Evolutionary conservation across 495 filamentous ascomycete genomes (phyloP).

Genomic region (Evernia prunastri): DNA sequence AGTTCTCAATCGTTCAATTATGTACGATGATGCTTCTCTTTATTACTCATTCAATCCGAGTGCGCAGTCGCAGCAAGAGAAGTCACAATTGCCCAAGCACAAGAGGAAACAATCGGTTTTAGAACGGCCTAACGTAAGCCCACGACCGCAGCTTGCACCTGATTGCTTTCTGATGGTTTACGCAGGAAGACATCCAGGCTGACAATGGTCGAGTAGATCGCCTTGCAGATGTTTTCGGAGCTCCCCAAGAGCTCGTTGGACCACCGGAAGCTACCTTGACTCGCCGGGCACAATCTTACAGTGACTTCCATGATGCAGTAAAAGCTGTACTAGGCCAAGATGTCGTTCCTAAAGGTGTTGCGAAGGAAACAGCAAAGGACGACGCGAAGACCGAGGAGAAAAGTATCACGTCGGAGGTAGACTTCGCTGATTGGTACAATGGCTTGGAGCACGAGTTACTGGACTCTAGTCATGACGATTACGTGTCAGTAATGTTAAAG

Average conservation of each 20-base stretch:
- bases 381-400: conserved; percentile 32
- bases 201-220: conserved; percentile 39
- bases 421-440: conserved; percentile 58
- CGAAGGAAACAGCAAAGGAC: conserved; percentile 24
- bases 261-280: conserved; percentile 57
- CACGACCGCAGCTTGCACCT: conserved; percentile 23
- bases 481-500: conserved; percentile 54
- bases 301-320: conserved; percentile 63
- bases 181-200: conserved; percentile 38
- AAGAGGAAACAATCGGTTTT: conserved; percentile 58
- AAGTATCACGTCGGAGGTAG: conserved; percentile 45
- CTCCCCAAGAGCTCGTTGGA: conserved; percentile 30
- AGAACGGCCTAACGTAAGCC: conserved; percentile 61
- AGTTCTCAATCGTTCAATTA: conserved; percentile 25
- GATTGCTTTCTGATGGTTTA: conserved; percentile 34
- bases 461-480: conserved; percentile 77
- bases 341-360: conserved; percentile 23
- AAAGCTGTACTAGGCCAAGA: conserved; percentile 48
- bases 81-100: conserved; percentile 37
- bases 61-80: conserved; percentile 41
- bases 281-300: conserved; percentile 67
- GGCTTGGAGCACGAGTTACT: conserved; percentile 59
- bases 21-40: conserved; percentile 72
- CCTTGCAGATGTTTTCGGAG: conserved; percentile 17
- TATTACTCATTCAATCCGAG: conserved; percentile 57